Evolutionary conservation across 73 alveolate genomes (phyloP).

Genomic region (Blepharisma stoltei): DNA sequence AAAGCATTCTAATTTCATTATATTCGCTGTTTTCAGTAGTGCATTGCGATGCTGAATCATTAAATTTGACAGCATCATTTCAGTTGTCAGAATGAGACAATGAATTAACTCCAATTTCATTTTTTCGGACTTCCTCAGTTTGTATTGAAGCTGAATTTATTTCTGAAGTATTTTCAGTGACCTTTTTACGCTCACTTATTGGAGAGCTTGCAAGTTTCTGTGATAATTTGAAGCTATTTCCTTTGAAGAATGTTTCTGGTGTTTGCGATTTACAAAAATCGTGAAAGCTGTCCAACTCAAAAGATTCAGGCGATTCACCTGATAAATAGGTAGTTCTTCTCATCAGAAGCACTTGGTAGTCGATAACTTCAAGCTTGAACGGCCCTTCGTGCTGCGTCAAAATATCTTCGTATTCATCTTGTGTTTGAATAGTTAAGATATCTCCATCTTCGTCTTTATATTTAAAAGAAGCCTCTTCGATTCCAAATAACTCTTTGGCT

Average conservation of each 20-base stretch:
- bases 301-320: slow-evolving; percentile 1
- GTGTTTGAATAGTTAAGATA: background rate
- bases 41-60: background rate
- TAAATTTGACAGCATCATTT: background rate
- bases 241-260: too few species aligned
- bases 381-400: background rate
- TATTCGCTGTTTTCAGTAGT: background rate
- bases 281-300: background rate
- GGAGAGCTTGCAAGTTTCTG: background rate
- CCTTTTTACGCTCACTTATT: background rate
- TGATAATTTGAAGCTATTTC: too few species aligned
- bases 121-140: background rate
- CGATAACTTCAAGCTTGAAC: slow-evolving; percentile 8
- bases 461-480: background rate
- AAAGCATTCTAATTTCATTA: background rate
- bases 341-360: background rate
- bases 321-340: background rate
- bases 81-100: background rate
- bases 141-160: background rate
- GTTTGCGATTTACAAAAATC: background rate
- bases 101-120: background rate
- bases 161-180: background rate
- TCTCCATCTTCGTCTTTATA: background rate
- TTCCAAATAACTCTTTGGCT: background rate
- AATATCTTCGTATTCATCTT: slow-evolving; percentile 17